Conservation (phyloP, 169 alveolate species). For the Cardiosporidium cionae region DNA sequence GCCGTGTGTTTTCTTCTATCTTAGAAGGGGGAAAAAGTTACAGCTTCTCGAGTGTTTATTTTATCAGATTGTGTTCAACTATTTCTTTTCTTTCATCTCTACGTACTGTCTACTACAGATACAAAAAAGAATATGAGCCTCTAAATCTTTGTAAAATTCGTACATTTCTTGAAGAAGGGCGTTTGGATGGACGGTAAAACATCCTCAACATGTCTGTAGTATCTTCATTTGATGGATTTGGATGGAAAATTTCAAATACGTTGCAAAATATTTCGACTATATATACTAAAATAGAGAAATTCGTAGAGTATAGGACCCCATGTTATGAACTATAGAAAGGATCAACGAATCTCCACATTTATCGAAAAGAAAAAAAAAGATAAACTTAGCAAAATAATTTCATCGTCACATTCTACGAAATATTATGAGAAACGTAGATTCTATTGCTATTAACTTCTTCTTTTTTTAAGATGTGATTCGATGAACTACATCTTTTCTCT, state of each 20-base stretch:
- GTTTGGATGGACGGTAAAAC: slow-evolving; percentile 58
- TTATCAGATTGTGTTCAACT: no score
- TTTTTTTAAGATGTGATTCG: background rate
- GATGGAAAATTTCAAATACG: background rate
- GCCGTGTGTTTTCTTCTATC: background rate
- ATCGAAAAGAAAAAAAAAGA: background rate
- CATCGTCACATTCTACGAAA: background rate
- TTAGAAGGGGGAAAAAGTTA: slow-evolving; percentile 5
- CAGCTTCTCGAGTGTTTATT: background rate
- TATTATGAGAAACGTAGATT: background rate
- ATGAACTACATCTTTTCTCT: background rate
- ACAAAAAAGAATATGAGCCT: slow-evolving; percentile 53
- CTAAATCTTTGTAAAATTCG: slow-evolving; percentile 61
- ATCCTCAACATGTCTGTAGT: background rate
- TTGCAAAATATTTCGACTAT: background rate
- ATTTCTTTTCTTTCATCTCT: no score
- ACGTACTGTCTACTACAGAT: no score
- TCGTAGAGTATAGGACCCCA: background rate
- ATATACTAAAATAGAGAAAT: background rate
- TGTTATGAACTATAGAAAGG: background rate
- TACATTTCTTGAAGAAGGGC: slow-evolving; percentile 65
- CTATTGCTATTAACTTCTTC: background rate
- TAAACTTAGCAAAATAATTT: background rate
- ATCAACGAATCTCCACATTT: background rate
- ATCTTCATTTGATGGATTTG: background rate